A percentile compares a stretch with the other conserved stretches of the same genome.
Evolutionary conservation across 2,329 filamentous ascomycete genomes (phyloP).

Genomic region (Diaporthe caulivora): DNA sequence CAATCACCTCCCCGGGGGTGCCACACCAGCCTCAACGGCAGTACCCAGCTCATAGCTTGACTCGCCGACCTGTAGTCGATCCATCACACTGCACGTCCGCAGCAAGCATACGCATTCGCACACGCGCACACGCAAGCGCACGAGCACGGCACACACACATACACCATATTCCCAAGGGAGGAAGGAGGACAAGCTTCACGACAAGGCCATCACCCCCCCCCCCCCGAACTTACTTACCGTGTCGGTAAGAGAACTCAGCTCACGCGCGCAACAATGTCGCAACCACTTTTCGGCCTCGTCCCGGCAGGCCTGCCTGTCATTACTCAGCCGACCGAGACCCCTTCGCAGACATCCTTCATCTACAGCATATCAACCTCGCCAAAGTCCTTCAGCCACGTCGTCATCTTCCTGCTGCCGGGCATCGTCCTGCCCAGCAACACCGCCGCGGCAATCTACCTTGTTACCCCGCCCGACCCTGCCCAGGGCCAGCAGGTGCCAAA

Average conservation of each 20-base stretch:
- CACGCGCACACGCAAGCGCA: not conserved
- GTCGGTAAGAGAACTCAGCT: constrained; percentile 9
- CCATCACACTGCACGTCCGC: constrained; percentile 11
- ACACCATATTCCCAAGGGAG: not conserved
- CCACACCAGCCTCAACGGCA: not conserved
- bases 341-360: constrained; percentile 67
- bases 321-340: constrained; percentile 65
- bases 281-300: constrained; percentile 69
- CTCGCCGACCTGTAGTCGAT: constrained; percentile 15
- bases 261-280: constrained; percentile 52
- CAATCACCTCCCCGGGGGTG: not conserved
- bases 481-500: constrained; percentile 60
- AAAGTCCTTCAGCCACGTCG: constrained; percentile 81
- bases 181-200: not conserved
- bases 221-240: not conserved
- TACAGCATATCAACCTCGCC: constrained; percentile 61
- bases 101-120: not conserved
- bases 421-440: constrained; percentile 78
- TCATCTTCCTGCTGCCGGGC: constrained; percentile 89
- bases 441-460: constrained; percentile 91
- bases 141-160: not conserved
- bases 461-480: constrained; percentile 57
- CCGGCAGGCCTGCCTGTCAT: constrained; percentile 71
- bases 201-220: not conserved
- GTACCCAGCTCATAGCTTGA: constrained; percentile 3